Evolutionary conservation across 495 filamentous ascomycete genomes (phyloP), one percentile per base, ranked within the genome.

Genomic region (Lichenothelia convexa): DNA sequence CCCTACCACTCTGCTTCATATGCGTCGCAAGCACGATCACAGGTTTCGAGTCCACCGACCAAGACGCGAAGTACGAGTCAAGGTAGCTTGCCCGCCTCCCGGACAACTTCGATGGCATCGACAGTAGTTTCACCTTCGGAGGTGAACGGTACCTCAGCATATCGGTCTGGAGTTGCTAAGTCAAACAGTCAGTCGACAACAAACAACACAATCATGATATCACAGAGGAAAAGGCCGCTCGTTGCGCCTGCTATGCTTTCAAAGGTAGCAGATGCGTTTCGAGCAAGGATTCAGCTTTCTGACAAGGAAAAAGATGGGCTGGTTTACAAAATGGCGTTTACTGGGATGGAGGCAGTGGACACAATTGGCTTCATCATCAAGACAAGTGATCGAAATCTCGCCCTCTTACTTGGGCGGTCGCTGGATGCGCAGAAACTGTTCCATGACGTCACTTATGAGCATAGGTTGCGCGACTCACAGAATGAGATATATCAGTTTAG

Each of bases 391-490:
- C 73, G 91, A 34, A 99, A 94, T 49, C 62, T 99, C 44, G 89
- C 91, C 27, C 61, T 99, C 38, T 71, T 99, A 8, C 58, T 99
- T n/a, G 91, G 91, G 31, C 70, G 91, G 44, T 81, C 85, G 38
- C 61, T 99, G 30, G 91, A 99, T 61, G 91, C 91, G 29, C 91
- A 99, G 57, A 99, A 95, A 55, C 94, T 95, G 56, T 99, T 99
- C 54, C 91, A 95, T 55, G 91, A 99, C 69, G 91, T 95, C 27
- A 93, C 86, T 3, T 99, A 99, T 55, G 86, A 93, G 42, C 91
- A 99, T 53, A 73, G 91, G 32, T 61, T 99, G 38, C 75, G 91
- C 47, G 91, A 99, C 60, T 87, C 85, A 5, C 63, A 71, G 8
- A 72, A 70, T 30, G 91, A 99, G 53, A 77, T 99, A 45, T 99